Percentiles rank a stretch among this genome's conserved stretches.
Evolutionary conservation across 768 basidiomycete species (phyloP).

Genomic region (Chlorophyllum brunneum): DNA sequence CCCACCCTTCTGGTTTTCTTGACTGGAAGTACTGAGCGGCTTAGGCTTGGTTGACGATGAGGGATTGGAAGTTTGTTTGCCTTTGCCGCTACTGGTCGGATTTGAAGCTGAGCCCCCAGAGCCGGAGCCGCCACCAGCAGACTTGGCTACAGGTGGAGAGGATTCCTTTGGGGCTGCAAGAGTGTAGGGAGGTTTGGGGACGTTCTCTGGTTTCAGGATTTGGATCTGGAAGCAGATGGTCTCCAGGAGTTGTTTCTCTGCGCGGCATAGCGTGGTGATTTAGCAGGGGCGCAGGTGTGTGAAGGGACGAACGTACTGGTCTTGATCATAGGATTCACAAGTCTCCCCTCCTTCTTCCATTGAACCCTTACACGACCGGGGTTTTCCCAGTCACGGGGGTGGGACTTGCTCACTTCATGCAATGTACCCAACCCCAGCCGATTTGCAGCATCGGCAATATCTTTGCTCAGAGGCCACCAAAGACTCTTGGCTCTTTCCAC

Average conservation of each 20-base stretch:
- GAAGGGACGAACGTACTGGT: slow-evolving; percentile 53
- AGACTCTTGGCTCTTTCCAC: slow-evolving; percentile 74
- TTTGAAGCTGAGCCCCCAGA: slow-evolving; percentile 15
- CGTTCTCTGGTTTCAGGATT: slow-evolving; percentile 61
- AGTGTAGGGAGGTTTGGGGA: slow-evolving; percentile 64
- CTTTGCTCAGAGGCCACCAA: slow-evolving; percentile 95
- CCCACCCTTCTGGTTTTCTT: slow-evolving; percentile 22
- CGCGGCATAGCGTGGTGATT: not conserved
- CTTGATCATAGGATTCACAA: slow-evolving; percentile 65
- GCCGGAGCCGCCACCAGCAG: not conserved
- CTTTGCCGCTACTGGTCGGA: slow-evolving; percentile 32
- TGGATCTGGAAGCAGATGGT: slow-evolving; percentile 74
- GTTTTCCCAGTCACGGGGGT: slow-evolving; percentile 98
- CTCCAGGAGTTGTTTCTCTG: slow-evolving; percentile 80
- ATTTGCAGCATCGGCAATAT: slow-evolving; percentile 82
- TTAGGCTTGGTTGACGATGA: slow-evolving; percentile 19
- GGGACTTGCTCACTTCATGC: slow-evolving; percentile 86
- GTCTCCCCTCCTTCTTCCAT: slow-evolving; percentile 77
- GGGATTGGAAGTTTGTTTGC: slow-evolving; percentile 41
- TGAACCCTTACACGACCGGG: slow-evolving; percentile 93
- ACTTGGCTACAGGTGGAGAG: slow-evolving; percentile 13
- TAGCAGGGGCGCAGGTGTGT: not conserved
- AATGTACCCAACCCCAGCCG: slow-evolving; percentile 75
- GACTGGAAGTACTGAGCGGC: slow-evolving; percentile 9
- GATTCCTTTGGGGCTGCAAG: slow-evolving; percentile 13